These are phyloP conservation scores for Melanogaster broomeanus DNA, from an alignment of 768 basidiomycete species.

Conservation along the genomic window DNA sequence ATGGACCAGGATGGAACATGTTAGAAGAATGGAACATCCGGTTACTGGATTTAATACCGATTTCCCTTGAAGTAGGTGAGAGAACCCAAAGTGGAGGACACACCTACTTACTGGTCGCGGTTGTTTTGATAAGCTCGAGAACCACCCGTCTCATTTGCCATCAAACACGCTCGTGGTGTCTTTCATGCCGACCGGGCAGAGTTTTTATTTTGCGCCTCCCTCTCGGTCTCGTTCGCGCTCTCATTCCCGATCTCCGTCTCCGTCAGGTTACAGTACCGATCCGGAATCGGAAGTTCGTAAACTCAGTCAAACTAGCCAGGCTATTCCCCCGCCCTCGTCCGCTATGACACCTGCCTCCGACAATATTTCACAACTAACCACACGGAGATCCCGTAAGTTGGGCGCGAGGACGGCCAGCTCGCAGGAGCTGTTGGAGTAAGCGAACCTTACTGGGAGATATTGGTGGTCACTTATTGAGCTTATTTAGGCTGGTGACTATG, in stretches of 20 bases:
- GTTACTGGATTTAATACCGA: conserved; percentile 54
- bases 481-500: conserved; percentile 49
- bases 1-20: conserved; percentile 56
- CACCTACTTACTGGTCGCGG: conserved; percentile 10
- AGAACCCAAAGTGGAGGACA: conserved; percentile 5
- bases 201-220: conserved; percentile 56
- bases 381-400: conserved; percentile 26
- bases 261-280: conserved; percentile 71
- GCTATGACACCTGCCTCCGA: not conserved
- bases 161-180: conserved; percentile 74
- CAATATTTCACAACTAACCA: conserved; percentile 17
- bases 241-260: conserved; percentile 51
- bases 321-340: conserved; percentile 4
- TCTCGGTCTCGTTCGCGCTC: conserved; percentile 26
- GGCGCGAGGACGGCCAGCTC: conserved; percentile 52
- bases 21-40: conserved; percentile 70
- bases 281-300: conserved; percentile 59
- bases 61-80: conserved; percentile 62
- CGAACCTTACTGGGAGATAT: conserved; percentile 7
- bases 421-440: conserved; percentile 75
- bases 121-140: conserved; percentile 32
- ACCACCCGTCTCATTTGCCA: conserved; percentile 51
- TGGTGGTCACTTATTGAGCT: not conserved
- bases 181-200: conserved; percentile 59
- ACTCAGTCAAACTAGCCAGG: conserved; percentile 34